Evolutionary conservation across 169 alveolate genomes (phyloP).

Genomic region (Plasmodium sp.): DNA sequence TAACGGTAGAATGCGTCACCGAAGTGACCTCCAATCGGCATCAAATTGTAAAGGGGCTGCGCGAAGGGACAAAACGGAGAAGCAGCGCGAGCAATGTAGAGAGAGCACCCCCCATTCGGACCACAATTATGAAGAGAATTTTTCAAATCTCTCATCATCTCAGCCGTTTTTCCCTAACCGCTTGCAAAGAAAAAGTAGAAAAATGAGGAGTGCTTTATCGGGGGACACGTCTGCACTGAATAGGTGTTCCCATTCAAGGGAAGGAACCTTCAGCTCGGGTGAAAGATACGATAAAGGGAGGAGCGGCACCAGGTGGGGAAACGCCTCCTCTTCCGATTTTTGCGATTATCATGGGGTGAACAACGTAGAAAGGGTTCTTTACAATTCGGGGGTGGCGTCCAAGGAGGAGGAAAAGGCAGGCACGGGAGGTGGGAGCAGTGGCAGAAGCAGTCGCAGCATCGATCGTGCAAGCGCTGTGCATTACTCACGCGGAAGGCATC

Average conservation of each 20-base stretch:
- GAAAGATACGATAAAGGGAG: background rate
- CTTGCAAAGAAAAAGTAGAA: background rate
- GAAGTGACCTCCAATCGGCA: background rate
- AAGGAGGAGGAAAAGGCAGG: background rate
- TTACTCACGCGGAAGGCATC: background rate
- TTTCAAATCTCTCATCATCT: background rate
- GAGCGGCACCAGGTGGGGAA: background rate
- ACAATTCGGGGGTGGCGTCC: background rate
- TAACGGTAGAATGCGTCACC: background rate
- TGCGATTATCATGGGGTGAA: background rate
- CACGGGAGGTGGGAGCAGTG: background rate
- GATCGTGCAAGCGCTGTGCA: background rate
- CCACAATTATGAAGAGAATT: background rate
- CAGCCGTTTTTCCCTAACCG: background rate
- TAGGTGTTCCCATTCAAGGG: background rate
- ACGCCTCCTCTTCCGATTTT: background rate
- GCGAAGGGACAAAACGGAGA: background rate
- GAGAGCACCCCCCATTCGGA: background rate
- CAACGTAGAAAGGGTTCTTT: background rate
- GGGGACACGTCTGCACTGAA: background rate
- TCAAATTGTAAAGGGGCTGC: background rate
- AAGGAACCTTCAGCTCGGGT: background rate
- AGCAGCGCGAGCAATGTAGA: background rate
- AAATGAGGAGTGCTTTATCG: background rate
- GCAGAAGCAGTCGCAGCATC: background rate